Percentiles rank a stretch among this genome's conserved stretches.
phyloP scores from a whole-genome alignment of 768 basidiomycete species.

The Pisolithus marmoratus region DNA sequence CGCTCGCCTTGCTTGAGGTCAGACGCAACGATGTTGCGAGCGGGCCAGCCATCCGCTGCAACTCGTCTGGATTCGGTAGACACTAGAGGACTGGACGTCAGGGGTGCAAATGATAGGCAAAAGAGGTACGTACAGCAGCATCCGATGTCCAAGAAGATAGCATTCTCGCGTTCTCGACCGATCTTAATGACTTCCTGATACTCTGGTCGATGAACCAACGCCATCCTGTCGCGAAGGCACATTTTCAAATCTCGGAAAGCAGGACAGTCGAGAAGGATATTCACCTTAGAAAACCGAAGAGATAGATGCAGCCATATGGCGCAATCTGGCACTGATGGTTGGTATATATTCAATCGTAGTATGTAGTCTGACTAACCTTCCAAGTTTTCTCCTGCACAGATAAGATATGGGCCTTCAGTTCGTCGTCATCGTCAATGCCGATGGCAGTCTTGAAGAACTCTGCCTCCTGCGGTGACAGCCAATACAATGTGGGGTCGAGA shows the following conservation, averaged over 20 bases:
- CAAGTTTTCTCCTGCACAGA: constrained; percentile 26
- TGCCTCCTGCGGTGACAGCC: not conserved
- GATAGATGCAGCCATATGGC: constrained; percentile 25
- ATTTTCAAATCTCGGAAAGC: not conserved
- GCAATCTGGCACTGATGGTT: constrained; percentile 10
- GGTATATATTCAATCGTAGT: not conserved
- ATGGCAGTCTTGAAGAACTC: constrained; percentile 21
- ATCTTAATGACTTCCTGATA: constrained; percentile 29
- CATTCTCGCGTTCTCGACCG: constrained; percentile 29
- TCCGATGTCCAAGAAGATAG: constrained; percentile 40
- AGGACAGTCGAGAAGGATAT: too few relatives aligned
- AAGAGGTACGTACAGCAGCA: constrained; percentile 34
- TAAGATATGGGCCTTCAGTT: constrained; percentile 21
- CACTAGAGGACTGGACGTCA: constrained; percentile 5
- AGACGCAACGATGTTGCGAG: constrained; percentile 31
- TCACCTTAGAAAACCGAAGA: constrained; percentile 20
- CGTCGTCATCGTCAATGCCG: constrained; percentile 18
- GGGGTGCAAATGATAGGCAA: not conserved
- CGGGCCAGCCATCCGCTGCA: constrained; percentile 38
- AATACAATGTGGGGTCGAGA: not conserved
- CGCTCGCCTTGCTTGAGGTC: constrained; percentile 34
- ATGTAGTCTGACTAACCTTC: constrained; percentile 12
- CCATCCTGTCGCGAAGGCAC: constrained; percentile 2
- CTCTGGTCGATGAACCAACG: constrained; percentile 8
- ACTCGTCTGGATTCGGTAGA: constrained; percentile 35